Conservation (phyloP, 768 basidiomycete species). For the Floccularia luteovirens region DNA sequence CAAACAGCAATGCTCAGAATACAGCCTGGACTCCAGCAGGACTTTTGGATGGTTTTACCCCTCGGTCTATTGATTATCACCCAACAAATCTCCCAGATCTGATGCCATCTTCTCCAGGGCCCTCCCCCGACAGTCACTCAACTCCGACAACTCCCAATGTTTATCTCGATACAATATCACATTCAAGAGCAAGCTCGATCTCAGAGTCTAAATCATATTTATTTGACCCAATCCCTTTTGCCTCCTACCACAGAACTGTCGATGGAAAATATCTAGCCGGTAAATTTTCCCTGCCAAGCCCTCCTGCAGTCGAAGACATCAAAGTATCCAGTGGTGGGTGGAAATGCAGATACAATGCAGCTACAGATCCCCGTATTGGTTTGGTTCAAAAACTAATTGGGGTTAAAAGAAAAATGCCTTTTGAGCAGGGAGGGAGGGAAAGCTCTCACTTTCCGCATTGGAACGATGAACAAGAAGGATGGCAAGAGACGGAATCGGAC, state of each 20-base stretch:
- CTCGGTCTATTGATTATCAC: constrained; percentile 15
- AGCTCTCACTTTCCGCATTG: constrained; percentile 29
- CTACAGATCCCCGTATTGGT: constrained; percentile 67
- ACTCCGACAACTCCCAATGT: constrained; percentile 49
- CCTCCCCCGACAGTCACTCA: constrained; percentile 37
- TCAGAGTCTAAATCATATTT: constrained; percentile 12
- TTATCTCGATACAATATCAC: constrained; percentile 29
- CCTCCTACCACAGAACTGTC: constrained; percentile 46
- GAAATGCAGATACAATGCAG: constrained; percentile 46
- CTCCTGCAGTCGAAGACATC: constrained; percentile 43
- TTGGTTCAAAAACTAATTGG: constrained; percentile 63
- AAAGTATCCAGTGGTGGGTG: constrained; percentile 22
- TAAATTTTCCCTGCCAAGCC: constrained; percentile 66
- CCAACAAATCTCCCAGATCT: constrained; percentile 29
- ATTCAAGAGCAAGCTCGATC: constrained; percentile 13
- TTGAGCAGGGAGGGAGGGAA: constrained; percentile 25
- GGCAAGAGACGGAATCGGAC: constrained; percentile 25
- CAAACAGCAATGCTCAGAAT: constrained; percentile 9
- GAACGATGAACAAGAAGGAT: constrained; percentile 39
- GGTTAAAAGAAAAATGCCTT: constrained; percentile 52
- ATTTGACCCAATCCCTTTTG: constrained; percentile 76
- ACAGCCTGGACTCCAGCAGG: constrained; percentile 18
- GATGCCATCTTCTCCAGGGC: constrained; percentile 42
- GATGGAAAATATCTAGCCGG: constrained; percentile 73
- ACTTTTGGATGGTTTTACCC: constrained; percentile 20